phyloP scores from a whole-genome alignment of 345 rosid genomes.

The Pelargonium nanum region DNA sequence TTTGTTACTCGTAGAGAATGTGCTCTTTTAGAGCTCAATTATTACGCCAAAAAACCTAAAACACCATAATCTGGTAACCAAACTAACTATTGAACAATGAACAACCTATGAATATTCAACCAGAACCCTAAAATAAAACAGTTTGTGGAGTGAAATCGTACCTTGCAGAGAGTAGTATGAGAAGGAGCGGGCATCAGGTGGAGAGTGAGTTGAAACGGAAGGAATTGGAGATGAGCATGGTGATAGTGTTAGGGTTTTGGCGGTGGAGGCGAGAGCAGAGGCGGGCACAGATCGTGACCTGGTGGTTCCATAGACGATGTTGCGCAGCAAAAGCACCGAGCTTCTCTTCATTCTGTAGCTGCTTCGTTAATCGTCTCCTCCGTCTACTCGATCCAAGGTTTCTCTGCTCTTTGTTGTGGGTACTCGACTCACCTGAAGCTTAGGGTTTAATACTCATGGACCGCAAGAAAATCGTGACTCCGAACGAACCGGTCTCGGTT shows the following conservation, averaged over 20 bases:
- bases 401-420: too few species aligned
- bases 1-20: too few species aligned
- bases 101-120: neutral
- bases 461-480: too few species aligned
- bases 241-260: neutral
- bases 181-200: neutral
- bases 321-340: neutral
- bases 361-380: too few species aligned
- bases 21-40: too few species aligned
- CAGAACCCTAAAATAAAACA: neutral
- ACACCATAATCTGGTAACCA: neutral
- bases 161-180: neutral
- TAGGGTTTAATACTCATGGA: too few species aligned
- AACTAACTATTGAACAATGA: too few species aligned
- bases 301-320: neutral
- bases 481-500: too few species aligned
- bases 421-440: too few species aligned
- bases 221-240: neutral
- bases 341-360: neutral
- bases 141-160: too few species aligned
- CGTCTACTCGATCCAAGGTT: too few species aligned
- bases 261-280: neutral
- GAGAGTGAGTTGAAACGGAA: neutral
- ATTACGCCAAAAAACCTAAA: neutral
- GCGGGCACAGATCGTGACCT: neutral